phyloP scores from a whole-genome alignment of 176 grass and related monocot species.

The Oryza meridionalis region DNA sequence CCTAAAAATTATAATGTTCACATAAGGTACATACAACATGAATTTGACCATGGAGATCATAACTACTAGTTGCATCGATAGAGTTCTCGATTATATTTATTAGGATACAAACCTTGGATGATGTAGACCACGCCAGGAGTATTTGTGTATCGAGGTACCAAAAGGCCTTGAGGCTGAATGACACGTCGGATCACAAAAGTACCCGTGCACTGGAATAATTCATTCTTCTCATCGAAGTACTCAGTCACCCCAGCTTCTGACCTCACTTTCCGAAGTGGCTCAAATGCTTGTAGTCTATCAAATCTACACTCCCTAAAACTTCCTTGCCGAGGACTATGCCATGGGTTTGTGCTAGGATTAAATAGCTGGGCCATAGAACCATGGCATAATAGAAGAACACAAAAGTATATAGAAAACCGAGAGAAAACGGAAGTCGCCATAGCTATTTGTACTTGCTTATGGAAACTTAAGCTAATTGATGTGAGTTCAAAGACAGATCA shows the following conservation, averaged over 20 bases:
- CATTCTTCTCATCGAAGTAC: not conserved
- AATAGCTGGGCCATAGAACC: not conserved
- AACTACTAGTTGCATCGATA: not conserved
- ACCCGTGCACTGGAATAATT: slow-evolving; percentile 43
- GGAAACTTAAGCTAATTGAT: not conserved
- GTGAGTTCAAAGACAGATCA: not conserved
- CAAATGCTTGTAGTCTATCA: not conserved
- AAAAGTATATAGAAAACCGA: not conserved
- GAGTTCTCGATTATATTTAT: not conserved
- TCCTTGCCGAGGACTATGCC: not conserved
- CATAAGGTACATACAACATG: not conserved
- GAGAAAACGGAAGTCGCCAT: not conserved
- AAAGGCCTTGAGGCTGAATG: not conserved
- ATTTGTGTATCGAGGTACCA: not conserved
- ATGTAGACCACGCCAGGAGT: slow-evolving; percentile 23
- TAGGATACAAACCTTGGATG: slow-evolving; percentile 20
- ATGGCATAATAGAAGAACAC: not conserved
- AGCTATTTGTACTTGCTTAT: not conserved
- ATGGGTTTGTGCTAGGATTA: not conserved
- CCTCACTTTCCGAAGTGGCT: not conserved
- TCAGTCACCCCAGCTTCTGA: not conserved
- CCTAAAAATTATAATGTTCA: slow-evolving; percentile 11
- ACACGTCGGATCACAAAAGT: slow-evolving; percentile 16
- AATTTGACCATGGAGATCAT: not conserved
- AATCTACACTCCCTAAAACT: not conserved